Conservation (phyloP, 2,329 filamentous ascomycete genomes). For the Helotiales sp. region DNA sequence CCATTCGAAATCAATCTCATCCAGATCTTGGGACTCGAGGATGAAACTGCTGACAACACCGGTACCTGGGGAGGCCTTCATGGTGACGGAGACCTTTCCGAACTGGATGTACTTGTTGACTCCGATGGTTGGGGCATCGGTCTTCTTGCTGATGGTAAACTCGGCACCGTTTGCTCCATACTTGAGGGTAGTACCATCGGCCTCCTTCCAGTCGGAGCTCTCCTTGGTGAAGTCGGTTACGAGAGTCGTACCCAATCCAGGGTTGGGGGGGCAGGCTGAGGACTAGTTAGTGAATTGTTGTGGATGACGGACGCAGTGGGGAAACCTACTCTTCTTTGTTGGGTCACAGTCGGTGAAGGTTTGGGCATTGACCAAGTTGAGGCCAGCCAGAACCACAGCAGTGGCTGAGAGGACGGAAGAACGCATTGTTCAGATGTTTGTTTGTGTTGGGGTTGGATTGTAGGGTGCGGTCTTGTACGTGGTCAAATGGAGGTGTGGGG, state of each 20-base stretch:
- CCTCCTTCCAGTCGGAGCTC: conserved; percentile 60
- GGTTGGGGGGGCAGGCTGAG: conserved; percentile 49
- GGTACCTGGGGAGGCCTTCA: conserved; percentile 53
- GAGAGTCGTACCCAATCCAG: conserved; percentile 48
- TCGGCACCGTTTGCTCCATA: conserved; percentile 50
- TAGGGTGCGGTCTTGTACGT: neutral
- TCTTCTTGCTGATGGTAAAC: conserved; percentile 54
- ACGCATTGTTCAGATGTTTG: conserved; percentile 30
- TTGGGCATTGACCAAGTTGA: conserved; percentile 45
- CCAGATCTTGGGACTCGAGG: conserved; percentile 55
- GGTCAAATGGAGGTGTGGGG: neutral
- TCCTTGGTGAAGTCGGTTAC: conserved; percentile 50
- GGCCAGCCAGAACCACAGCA: conserved; percentile 29
- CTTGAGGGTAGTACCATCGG: conserved; percentile 51
- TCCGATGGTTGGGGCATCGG: conserved; percentile 53
- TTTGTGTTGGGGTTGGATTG: neutral
- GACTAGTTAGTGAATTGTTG: conserved; percentile 28
- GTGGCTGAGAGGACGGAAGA: conserved; percentile 29
- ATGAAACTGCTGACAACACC: conserved; percentile 57
- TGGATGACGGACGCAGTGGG: neutral
- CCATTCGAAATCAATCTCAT: conserved; percentile 59
- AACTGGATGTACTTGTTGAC: conserved; percentile 58
- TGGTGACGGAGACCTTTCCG: conserved; percentile 53
- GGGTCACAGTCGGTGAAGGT: conserved; percentile 53
- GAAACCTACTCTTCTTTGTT: conserved; percentile 45